Conservation (phyloP, 257 asterid species). For the Eustoma russellianum region DNA sequence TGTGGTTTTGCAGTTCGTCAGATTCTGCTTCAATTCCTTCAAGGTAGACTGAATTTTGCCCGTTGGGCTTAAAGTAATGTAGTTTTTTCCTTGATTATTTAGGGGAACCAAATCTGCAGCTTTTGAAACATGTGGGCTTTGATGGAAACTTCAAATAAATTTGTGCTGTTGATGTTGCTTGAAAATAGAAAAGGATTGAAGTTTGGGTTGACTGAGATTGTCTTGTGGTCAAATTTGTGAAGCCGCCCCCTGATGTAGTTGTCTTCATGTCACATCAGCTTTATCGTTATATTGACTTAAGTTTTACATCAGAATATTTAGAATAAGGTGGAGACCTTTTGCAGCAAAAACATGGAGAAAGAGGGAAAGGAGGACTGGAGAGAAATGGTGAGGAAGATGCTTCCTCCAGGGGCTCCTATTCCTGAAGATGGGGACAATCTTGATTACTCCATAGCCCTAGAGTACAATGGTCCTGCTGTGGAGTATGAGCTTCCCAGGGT, state of each 20-base stretch:
- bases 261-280: conserved; percentile 6
- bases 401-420: conserved; percentile 85
- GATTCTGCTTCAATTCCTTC: no score
- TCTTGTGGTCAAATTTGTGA: conserved; percentile 12
- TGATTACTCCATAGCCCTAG: conserved; percentile 84
- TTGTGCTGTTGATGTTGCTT: conserved; percentile 11
- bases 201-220: conserved; percentile 10
- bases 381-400: conserved; percentile 76
- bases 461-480: conserved; percentile 75
- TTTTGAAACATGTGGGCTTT: no score
- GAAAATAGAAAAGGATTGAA: background rate
- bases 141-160: background rate
- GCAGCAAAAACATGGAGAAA: conserved; percentile 36
- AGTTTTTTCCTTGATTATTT: conserved; percentile 10
- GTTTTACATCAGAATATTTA: conserved; percentile 14
- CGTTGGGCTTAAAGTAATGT: conserved; percentile 11
- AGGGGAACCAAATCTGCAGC: background rate
- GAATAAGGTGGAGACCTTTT: conserved; percentile 5
- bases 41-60: conserved; percentile 20
- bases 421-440: conserved; percentile 61
- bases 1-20: conserved; percentile 15
- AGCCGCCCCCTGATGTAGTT: conserved; percentile 12
- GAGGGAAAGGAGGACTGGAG: conserved; percentile 57
- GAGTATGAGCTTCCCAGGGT: conserved; percentile 52
- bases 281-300: conserved; percentile 15